Conservation (phyloP, 768 basidiomycete genomes). For the Clitopilus passeckerianus region DNA sequence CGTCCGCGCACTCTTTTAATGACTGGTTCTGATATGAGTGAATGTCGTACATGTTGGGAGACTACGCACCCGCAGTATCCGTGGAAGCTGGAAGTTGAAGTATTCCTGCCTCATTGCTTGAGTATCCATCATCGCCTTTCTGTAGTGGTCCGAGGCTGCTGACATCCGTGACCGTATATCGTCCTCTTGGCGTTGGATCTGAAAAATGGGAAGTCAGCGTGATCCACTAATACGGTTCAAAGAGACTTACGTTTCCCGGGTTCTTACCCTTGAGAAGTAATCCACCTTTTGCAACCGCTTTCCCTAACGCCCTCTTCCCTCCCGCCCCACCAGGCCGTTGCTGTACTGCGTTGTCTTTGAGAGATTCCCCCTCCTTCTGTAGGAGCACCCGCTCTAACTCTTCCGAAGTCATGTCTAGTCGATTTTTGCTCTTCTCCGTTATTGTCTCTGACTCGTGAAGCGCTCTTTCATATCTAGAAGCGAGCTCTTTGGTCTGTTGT, state of each 20-base stretch:
- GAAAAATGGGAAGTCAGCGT: slow-evolving; percentile 8
- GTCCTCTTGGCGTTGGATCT: slow-evolving; percentile 93
- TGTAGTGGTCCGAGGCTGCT: slow-evolving; percentile 78
- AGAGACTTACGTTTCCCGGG: slow-evolving; percentile 65
- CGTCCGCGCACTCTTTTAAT: slow-evolving; percentile 92
- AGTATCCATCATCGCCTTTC: slow-evolving; percentile 86
- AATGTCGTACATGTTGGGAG: neutral
- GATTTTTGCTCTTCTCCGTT: slow-evolving; percentile 85
- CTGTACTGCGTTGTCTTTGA: slow-evolving; percentile 76
- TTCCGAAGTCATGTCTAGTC: slow-evolving; percentile 87
- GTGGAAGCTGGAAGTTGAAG: slow-evolving; percentile 94
- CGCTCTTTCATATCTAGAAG: slow-evolving; percentile 80
- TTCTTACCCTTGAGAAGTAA: slow-evolving; percentile 89
- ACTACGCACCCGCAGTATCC: slow-evolving; percentile 78
- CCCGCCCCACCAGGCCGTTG: slow-evolving; percentile 53
- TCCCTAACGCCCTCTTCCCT: slow-evolving; percentile 82
- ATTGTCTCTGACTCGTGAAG: slow-evolving; percentile 81
- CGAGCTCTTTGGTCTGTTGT: slow-evolving; percentile 85
- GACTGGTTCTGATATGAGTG: slow-evolving; percentile 37
- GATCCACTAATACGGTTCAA: neutral
- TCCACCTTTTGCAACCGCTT: slow-evolving; percentile 89
- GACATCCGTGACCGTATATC: slow-evolving; percentile 88
- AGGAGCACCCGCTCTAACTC: slow-evolving; percentile 90
- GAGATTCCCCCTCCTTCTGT: slow-evolving; percentile 92
- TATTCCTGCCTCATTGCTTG: slow-evolving; percentile 94